Evolutionary conservation across 1,284 basidiomycete genomes (phyloP), one percentile per base, ranked within the genome.

Genomic region (Ceratobasidium sp.): DNA sequence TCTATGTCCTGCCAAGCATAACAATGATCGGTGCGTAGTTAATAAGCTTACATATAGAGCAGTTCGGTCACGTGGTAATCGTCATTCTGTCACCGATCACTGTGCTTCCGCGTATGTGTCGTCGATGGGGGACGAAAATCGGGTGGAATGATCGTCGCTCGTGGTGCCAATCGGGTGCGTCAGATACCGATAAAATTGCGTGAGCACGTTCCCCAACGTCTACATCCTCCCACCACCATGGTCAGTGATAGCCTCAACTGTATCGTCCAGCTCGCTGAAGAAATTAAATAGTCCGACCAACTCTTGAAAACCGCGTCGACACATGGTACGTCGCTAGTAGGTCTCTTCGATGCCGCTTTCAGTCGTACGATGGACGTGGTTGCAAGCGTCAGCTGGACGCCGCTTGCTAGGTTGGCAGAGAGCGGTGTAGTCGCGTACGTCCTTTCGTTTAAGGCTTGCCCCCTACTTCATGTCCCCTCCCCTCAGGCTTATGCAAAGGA

Each of bases 401-500:
- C 69, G 1, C 53, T 71, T 33, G 33, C 69, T 23, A 84, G 85
- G 77, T 80, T 89, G 2, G 86, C 89, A 26, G 87, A 90, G 80
- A 83, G 85, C 60, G 88, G 87, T 10, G 88, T 89, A 23, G 83
- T 89, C 53, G 83, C 87, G 89, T 89, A 81, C 71, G 87, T 39
- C 70, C n/a, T 26, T 56, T 12, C 23, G 73, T 77, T 28, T 79
- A 56, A 63, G 56, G 39, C 53, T 55, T 69, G 20, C 66, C 39
- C 76, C 61, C 64, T 42, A 61, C 40, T 18, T 46, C 46, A 55
- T n/a, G 6, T n/a, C 3, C n/a, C 42, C 39, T 53, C 46, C 26
- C 26, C 63, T 20, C 73, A 89, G 89, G 40, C 80, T 89, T n/a
- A 87, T 90, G 87, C 83, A 86, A 58, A 88, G 85, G 49, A 90